Evolutionary conservation across 2,329 filamentous ascomycete species (phyloP), one percentile per base, ranked within the genome.

Genomic region (Neoarthrinium moseri): DNA sequence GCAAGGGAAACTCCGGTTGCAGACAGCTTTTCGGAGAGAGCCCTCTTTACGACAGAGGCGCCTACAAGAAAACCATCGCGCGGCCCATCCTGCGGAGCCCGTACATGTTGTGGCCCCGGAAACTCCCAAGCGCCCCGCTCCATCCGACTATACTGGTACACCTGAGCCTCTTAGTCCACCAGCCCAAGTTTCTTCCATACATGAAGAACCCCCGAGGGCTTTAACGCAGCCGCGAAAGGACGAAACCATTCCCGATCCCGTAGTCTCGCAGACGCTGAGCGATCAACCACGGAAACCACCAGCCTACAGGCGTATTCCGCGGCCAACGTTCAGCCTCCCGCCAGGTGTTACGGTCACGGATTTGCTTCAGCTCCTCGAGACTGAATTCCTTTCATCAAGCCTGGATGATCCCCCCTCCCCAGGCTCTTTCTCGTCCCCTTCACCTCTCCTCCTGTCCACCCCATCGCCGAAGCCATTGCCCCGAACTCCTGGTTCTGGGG

Each of bases 1-100:
- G 22, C 37, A 26, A 29, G 45, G 45, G 15, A 36, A 44, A 40
- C 45, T 47, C 18, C 39, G 45, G 13, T 20, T 47, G 15, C 45
- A 44, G 12, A 44, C 33, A 12, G 45, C 45, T 4, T 36, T 47
- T 15, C 37, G 43, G 22, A 41, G 45, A 22, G 38, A 26, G 15
- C 45, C 45, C 5, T 47, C 45, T 13, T 22, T 47, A 23, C 37
- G 45, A 29, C 26, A 36, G 21, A n/a, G 27, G 29, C 20, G 15
- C 6, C 15, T 12, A 6, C 29, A 12, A 17, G 32, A 29, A 12
- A 34, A 20, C 23, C 29, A 23, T 6, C 13, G 7, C 8, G 30
- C 21, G 11, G 23, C 11, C 22, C 7, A 22, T 7, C 11, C 13
- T 8, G 26, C 21, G 6, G 21, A 30, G 20, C 17, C 42, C 20